Base-by-base conservation (phyloP, 202 grass and related monocot genomes). In the Digitaria exilis region DNA sequence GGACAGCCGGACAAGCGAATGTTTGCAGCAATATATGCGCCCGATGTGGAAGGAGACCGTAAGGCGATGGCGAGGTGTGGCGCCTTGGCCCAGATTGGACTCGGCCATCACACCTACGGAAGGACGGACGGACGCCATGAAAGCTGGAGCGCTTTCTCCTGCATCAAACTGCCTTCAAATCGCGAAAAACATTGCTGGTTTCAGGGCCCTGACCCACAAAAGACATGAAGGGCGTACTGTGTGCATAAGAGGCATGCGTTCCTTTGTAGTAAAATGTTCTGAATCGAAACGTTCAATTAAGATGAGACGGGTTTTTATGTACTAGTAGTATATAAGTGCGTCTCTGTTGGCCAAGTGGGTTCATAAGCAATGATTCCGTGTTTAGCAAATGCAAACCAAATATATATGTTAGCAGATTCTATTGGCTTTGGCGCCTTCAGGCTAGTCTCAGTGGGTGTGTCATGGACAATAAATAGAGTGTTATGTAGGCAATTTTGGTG, bases 1-100 rank as follows among this genome's bases (percentile, higher is more conserved):
- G 12, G 12, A 31, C 73, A 84, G 48, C 6, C 29, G 52, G 44
- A 62, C 78, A 81, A 12, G 37, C 66, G 80, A 73, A 73, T 78
- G 86, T 87, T 46, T 83, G 10, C 46, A 71, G 64, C 78, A 65
- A 56, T n/a, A n/a, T n/a, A n/a, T 39, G 28, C 30, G 46, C 41
- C 74, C 16, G 24, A 30, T 56, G 54, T 62, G 50, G 44, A 75
- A 76, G 22, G 41, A 69, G 31, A 44, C 43, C 11, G 68, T 34
- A 39, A 31, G 13, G 14, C 13, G 31, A 49, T 17, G 24, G 7
- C 10, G 24, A 32, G 50, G 37, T 2, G 43, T 45, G 57, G 35
- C 60, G 75, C 42, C 22, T 21, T 80, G 39, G 32, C 76, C 76
- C 61, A 74, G 35, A 80, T 44, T 80, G 52, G 77, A 66, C 49